Evolutionary conservation across 495 filamentous ascomycete species (phyloP).

Genomic region (Xylaria telfairii): DNA sequence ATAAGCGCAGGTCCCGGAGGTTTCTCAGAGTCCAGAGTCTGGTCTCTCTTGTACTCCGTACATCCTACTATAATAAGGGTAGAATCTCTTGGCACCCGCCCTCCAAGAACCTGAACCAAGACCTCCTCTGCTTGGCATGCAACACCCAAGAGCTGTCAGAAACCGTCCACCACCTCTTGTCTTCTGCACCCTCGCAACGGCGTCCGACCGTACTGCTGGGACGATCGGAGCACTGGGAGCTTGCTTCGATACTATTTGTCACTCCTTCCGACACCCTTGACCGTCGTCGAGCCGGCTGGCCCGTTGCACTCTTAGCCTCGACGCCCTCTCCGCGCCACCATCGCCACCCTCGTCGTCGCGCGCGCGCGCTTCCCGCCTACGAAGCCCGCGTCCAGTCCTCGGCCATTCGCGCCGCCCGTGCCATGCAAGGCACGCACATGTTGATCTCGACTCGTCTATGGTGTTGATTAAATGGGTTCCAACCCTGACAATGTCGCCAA

Average conservation of each 20-base stretch:
- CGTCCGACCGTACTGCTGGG: slow-evolving; percentile 28
- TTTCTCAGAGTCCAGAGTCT: background rate
- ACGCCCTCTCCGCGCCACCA: slow-evolving; percentile 3
- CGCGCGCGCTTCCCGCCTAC: slow-evolving; percentile 2
- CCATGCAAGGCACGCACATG: slow-evolving; percentile 40
- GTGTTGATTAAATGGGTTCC: slow-evolving; percentile 44
- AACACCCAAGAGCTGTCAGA: slow-evolving; percentile 41
- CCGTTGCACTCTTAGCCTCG: slow-evolving; percentile 8
- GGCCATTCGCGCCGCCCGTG: slow-evolving; percentile 31
- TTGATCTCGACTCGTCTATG: slow-evolving; percentile 20
- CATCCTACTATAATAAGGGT: slow-evolving; percentile 27
- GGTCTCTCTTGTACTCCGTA: slow-evolving; percentile 13
- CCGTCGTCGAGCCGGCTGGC: slow-evolving; percentile 19
- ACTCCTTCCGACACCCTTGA: background rate
- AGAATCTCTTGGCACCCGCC: slow-evolving; percentile 42
- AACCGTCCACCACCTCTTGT: slow-evolving; percentile 15
- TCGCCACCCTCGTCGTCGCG: slow-evolving; percentile 16
- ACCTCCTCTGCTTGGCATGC: slow-evolving; percentile 45
- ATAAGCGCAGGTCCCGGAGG: background rate
- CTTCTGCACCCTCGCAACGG: slow-evolving; percentile 28
- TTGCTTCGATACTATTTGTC: slow-evolving; percentile 20
- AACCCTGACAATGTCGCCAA: slow-evolving; percentile 39
- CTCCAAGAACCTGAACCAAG: slow-evolving; percentile 42
- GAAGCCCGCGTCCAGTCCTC: slow-evolving; percentile 11
- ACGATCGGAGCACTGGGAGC: slow-evolving; percentile 23